Percentiles rank a stretch among this genome's conserved stretches.
These are phyloP conservation scores for Trichoderma gracile DNA, from an alignment of 2,329 filamentous ascomycete genomes.

Conservation along the genomic window DNA sequence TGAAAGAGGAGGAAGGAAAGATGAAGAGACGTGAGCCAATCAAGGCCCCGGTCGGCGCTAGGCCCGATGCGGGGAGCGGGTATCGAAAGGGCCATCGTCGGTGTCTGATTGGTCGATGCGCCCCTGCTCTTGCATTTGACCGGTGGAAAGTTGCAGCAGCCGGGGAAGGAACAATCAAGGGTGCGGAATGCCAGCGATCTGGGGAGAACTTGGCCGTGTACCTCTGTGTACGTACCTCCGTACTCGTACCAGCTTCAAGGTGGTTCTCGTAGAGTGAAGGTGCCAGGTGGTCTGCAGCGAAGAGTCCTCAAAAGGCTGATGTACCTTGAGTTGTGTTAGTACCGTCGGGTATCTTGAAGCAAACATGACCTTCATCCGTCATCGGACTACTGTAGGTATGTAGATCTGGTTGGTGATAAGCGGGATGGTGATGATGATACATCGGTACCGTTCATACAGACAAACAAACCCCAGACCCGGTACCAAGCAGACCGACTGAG, in stretches of 20 bases:
- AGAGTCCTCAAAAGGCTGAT: too few species aligned
- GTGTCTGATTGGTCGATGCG: constrained; percentile 5
- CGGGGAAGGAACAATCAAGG: not conserved
- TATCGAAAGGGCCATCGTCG: constrained; percentile 1
- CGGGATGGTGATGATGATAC: not conserved
- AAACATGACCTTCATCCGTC: too few species aligned
- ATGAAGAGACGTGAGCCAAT: constrained; percentile 1
- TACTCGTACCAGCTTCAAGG: too few species aligned
- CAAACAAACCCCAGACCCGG: too few species aligned
- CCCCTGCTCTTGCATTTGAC: constrained; percentile 7
- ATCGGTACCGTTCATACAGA: not conserved
- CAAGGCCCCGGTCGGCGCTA: constrained; percentile 13
- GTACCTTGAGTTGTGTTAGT: too few species aligned
- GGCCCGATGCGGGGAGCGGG: not conserved
- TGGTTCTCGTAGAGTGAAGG: too few species aligned
- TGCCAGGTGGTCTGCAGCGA: too few species aligned
- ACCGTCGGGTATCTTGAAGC: too few species aligned
- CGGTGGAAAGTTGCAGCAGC: constrained; percentile 12
- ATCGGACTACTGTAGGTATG: too few species aligned
- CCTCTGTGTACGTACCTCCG: too few species aligned
- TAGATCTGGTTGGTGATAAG: too few species aligned
- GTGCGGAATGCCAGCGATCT: not conserved
- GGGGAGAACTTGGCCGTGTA: not conserved
- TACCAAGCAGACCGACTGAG: not conserved
- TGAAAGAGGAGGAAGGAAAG: not conserved